Percentiles rank a stretch among this genome's conserved stretches.
These are phyloP conservation scores for Colletotrichum liaoningense DNA, from an alignment of 2,329 filamentous ascomycete genomes.

Conservation along the genomic window DNA sequence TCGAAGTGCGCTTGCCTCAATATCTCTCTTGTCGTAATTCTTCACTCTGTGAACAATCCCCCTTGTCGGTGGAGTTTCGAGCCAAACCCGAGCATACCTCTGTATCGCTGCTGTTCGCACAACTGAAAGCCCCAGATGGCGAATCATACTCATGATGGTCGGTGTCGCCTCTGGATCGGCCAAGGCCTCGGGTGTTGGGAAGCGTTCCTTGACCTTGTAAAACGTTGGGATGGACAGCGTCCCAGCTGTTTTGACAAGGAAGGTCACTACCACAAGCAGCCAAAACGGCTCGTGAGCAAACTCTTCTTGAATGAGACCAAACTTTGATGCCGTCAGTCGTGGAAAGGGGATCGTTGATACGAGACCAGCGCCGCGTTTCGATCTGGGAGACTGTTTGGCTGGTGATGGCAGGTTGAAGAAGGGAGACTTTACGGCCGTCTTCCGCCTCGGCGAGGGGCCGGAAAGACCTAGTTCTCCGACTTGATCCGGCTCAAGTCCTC, in stretches of 20 bases:
- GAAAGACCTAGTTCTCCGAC: constrained; percentile 16
- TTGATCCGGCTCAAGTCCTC: constrained; percentile 26
- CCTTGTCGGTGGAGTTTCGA: constrained; percentile 69
- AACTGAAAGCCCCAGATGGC: constrained; percentile 76
- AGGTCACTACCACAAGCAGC: constrained; percentile 84
- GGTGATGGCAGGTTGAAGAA: constrained; percentile 44
- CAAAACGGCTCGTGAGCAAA: constrained; percentile 81
- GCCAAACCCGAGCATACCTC: constrained; percentile 76
- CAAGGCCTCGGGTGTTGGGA: constrained; percentile 74
- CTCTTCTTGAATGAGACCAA: constrained; percentile 88
- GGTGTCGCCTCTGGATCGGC: constrained; percentile 59
- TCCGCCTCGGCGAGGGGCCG: constrained; percentile 6
- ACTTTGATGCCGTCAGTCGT: constrained; percentile 68
- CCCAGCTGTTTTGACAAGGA: constrained; percentile 85
- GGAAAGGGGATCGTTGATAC: constrained; percentile 74
- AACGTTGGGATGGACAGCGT: constrained; percentile 81
- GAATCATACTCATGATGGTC: constrained; percentile 72
- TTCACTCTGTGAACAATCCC: constrained; percentile 65
- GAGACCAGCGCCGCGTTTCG: constrained; percentile 52
- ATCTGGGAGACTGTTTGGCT: constrained; percentile 39
- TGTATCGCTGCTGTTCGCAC: constrained; percentile 77
- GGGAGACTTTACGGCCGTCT: constrained; percentile 42
- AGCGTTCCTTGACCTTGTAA: constrained; percentile 73
- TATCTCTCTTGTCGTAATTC: constrained; percentile 56
- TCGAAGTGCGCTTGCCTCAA: constrained; percentile 32